phyloP scores from a whole-genome alignment of 495 filamentous ascomycete genomes.

The Penicillium angulare region DNA sequence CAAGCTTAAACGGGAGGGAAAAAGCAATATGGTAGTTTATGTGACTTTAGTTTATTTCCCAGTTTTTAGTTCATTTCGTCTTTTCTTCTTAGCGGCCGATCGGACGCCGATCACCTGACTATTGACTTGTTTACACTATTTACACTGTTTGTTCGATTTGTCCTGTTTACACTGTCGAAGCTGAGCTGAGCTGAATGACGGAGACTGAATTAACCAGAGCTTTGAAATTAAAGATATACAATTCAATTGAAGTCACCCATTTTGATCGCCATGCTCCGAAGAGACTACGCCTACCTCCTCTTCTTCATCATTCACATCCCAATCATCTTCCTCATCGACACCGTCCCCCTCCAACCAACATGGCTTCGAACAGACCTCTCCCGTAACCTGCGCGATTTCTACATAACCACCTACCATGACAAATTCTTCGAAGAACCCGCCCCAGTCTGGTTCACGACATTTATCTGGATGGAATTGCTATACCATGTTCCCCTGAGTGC shows the following conservation, averaged over 20 bases:
- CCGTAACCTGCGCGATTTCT: conserved; percentile 53
- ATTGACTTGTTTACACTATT: no score
- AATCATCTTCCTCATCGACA: conserved; percentile 65
- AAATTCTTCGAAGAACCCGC: conserved; percentile 64
- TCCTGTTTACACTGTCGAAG: no score
- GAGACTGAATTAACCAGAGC: no score
- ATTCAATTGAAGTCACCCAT: no score
- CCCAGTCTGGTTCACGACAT: conserved; percentile 69
- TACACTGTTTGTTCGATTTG: no score
- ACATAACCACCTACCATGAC: conserved; percentile 69
- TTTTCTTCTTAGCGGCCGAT: no score
- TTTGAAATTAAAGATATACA: no score
- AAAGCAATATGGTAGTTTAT: no score
- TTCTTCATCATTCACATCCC: conserved; percentile 71
- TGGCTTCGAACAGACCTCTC: conserved; percentile 52
- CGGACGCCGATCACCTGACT: no score
- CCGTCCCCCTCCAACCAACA: conserved; percentile 61
- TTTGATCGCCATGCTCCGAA: conserved; percentile 6
- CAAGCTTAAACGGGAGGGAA: neutral
- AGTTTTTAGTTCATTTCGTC: no score
- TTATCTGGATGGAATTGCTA: conserved; percentile 65
- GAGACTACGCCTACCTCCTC: conserved; percentile 60
- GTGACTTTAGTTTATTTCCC: no score
- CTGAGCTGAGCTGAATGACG: no score
- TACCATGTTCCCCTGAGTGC: conserved; percentile 68